Evolutionary conservation across 2,329 filamentous ascomycete species (phyloP), one percentile per base, ranked within the genome.

Genomic region (Apiospora sp.): DNA sequence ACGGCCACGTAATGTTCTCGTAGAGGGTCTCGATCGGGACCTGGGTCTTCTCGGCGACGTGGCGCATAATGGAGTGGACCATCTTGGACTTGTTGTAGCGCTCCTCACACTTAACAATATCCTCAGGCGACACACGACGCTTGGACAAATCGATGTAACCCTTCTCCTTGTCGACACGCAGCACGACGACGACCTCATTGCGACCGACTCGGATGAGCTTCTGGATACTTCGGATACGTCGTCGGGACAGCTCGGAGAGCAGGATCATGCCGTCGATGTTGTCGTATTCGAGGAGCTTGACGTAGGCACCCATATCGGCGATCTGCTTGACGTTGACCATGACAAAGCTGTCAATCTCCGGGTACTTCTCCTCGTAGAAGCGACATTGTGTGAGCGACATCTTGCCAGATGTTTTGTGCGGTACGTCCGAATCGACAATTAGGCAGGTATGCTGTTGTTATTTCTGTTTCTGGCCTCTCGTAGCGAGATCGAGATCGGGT

Each of bases 321-420:
- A 99, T 99, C 93, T 98, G 95, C 91, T 98, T 97, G 80, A 98
- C 96, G 86, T 98, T 99, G 84, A 99, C 96, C 96, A 99, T 99
- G 83, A 99, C 97, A 86, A 98, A 98, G 89, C 94, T 97, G 87
- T 99, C 96, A 83, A 99, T 96, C 89, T 98, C 96, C 73, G 95
- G 95, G 82, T 93, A 98, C 86, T 97, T 97, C 87, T 98, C 94
- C 89, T 98, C 95, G 84, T 98, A 98, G 86, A 97, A 98, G 81
- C 95, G 94, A 86, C 94, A 97, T 87, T 97, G 97, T 83, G 94
- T 96, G 88, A 97, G 91, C 86, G 95, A 97, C 94, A 97, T 97
- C 81, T 83, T 93, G 90, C 88, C 87, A 87, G 86, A 83, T 81
- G 74, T 80, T 46, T 43, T 41, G 8, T 24, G 22, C 8, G 64